These are phyloP conservation scores for Zoysia pacifica DNA, from an alignment of 176 grass and related monocot species.

Conservation along the genomic window DNA sequence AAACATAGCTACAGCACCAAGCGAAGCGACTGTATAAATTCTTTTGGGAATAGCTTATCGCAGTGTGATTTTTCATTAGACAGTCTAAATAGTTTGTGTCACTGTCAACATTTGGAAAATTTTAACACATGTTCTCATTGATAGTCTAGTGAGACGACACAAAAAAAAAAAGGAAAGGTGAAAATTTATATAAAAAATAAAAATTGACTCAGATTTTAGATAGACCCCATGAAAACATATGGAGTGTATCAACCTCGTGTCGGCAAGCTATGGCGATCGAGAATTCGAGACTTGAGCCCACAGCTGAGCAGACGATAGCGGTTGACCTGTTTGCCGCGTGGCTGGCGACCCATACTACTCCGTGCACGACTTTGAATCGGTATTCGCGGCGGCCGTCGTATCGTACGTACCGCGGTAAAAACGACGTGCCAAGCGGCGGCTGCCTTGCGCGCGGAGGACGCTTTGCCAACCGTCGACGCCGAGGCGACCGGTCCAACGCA, in stretches of 20 bases:
- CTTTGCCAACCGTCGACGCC: background rate
- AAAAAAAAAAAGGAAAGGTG: background rate
- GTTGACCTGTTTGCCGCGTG: background rate
- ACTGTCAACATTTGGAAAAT: background rate
- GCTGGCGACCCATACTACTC: background rate
- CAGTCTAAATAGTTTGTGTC: background rate
- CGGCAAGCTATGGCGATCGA: conserved; percentile 1
- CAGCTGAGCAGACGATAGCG: background rate
- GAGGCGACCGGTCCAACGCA: background rate
- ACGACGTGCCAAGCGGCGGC: background rate
- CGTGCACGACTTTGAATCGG: conserved; percentile 44
- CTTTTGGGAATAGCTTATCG: no score
- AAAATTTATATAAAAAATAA: background rate
- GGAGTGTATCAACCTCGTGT: conserved; percentile 5
- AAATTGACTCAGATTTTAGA: background rate
- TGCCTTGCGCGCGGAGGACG: background rate
- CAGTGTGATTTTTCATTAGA: background rate
- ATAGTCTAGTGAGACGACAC: background rate
- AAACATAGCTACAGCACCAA: background rate
- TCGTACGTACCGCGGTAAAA: background rate
- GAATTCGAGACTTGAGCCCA: background rate
- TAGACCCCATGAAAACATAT: background rate
- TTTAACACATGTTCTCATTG: background rate
- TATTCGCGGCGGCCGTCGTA: conserved; percentile 2
- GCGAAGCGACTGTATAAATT: no score